Conservation (phyloP, 176 grass and related monocot species). For the Themeda triandra region DNA sequence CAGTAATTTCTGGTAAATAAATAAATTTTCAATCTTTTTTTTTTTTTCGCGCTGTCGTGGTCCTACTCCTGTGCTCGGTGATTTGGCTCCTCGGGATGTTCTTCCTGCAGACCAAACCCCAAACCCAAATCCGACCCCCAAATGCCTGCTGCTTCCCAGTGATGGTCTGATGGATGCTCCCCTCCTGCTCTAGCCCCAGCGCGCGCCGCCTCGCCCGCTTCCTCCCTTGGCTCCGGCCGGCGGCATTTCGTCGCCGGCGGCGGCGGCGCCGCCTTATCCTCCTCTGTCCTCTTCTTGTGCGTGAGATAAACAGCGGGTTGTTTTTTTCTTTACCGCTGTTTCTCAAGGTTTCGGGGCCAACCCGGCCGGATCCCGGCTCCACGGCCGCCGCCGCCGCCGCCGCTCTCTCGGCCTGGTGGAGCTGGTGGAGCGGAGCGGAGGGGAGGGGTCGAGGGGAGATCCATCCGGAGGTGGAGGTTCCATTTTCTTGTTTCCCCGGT, state of each 20-base stretch:
- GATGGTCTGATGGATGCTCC: conserved; percentile 27
- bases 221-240: neutral
- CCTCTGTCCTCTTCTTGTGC: neutral
- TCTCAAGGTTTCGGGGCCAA: neutral
- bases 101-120: conserved; percentile 41
- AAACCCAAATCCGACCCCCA: conserved; percentile 24
- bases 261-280: conserved; percentile 15
- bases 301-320: neutral
- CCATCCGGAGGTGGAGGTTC: neutral
- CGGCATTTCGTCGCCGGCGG: conserved; percentile 22
- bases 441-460: neutral
- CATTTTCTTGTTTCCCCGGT: neutral
- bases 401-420: neutral
- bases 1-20: neutral
- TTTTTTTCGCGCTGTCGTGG: neutral
- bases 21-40: neutral
- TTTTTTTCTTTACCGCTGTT: conserved; percentile 14
- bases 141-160: conserved; percentile 21
- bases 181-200: neutral
- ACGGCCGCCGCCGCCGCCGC: neutral
- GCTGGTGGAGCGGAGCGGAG: neutral
- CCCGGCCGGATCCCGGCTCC: neutral
- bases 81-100: conserved; percentile 46
- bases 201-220: neutral
- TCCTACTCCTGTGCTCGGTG: conserved; percentile 5